phyloP scores from a whole-genome alignment of 495 filamentous ascomycete species.

The Neurospora pannonica region DNA sequence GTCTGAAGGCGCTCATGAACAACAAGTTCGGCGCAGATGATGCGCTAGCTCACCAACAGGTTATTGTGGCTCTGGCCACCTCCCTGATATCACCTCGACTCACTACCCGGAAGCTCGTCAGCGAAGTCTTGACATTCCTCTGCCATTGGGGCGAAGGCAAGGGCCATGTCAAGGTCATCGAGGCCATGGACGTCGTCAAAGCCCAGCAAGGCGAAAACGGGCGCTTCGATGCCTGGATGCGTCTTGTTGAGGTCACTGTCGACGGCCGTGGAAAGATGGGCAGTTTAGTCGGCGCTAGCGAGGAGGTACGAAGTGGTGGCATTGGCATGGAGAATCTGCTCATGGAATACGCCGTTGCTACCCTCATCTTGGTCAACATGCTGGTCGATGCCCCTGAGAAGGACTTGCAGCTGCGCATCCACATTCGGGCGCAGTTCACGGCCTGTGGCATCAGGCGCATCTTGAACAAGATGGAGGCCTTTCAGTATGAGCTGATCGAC shows the following conservation, averaged over 20 bases:
- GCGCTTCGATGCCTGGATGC: conserved; percentile 97
- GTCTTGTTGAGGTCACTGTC: conserved; percentile 92
- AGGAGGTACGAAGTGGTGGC: conserved; percentile 92
- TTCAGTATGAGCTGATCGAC: conserved; percentile 97
- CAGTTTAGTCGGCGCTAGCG: conserved; percentile 89
- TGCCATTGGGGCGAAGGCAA: conserved; percentile 91
- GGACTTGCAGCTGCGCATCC: conserved; percentile 83
- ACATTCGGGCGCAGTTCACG: conserved; percentile 92
- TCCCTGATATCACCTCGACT: conserved; percentile 83
- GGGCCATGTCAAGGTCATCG: conserved; percentile 89
- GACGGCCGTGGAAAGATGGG: conserved; percentile 98
- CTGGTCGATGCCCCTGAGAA: conserved; percentile 82
- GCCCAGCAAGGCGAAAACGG: conserved; percentile 84
- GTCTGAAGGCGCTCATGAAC: conserved; percentile 94
- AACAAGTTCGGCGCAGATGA: conserved; percentile 98
- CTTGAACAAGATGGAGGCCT: conserved; percentile 92
- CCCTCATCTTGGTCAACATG: conserved; percentile 93
- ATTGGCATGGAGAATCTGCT: conserved; percentile 98
- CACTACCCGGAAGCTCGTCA: conserved; percentile 88
- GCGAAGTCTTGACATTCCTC: conserved; percentile 91
- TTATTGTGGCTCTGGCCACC: conserved; percentile 78
- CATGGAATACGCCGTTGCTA: conserved; percentile 98
- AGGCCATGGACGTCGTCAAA: conserved; percentile 89
- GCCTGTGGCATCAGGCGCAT: conserved; percentile 94
- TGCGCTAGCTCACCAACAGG: conserved; percentile 81